phyloP scores from a whole-genome alignment of 2,329 filamentous ascomycete species.

The Chaetothyriales sp. region DNA sequence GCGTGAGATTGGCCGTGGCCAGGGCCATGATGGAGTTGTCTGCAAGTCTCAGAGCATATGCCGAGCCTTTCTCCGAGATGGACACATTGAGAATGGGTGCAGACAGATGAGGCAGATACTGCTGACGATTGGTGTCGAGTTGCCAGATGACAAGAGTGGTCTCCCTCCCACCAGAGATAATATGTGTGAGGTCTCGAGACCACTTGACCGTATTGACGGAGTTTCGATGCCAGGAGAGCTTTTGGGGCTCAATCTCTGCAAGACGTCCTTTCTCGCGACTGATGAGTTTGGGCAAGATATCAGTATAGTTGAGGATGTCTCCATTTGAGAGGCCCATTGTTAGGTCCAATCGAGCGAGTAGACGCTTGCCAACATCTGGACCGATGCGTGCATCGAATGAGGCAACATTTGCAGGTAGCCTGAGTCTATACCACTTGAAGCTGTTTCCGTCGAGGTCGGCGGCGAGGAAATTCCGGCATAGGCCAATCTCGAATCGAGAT shows the following conservation, averaged over 20 bases:
- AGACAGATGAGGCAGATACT: slow-evolving; percentile 80
- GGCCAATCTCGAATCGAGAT: neutral
- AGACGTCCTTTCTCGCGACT: slow-evolving; percentile 29
- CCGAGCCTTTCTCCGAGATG: slow-evolving; percentile 63
- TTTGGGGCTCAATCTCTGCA: slow-evolving; percentile 41
- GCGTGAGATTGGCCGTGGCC: slow-evolving; percentile 77
- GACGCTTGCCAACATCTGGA: slow-evolving; percentile 10
- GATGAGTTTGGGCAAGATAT: slow-evolving; percentile 49
- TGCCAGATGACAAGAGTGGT: slow-evolving; percentile 88
- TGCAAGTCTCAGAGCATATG: slow-evolving; percentile 71
- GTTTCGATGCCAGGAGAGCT: slow-evolving; percentile 82
- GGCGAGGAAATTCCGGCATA: neutral
- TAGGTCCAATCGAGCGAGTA: slow-evolving; percentile 46
- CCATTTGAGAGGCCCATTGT: slow-evolving; percentile 65
- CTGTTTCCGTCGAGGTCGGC: slow-evolving; percentile 4
- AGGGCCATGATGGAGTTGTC: slow-evolving; percentile 88
- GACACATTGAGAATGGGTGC: slow-evolving; percentile 73
- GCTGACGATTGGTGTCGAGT: slow-evolving; percentile 67
- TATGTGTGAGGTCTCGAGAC: slow-evolving; percentile 85
- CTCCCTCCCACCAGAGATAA: slow-evolving; percentile 85
- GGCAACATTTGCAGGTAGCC: slow-evolving; percentile 48
- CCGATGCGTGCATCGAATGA: slow-evolving; percentile 41
- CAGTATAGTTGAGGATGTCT: slow-evolving; percentile 66
- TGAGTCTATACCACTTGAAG: slow-evolving; percentile 43
- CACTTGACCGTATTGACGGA: slow-evolving; percentile 76